Conservation (phyloP, 139 green algal species). For the Coelastrella sp. region DNA sequence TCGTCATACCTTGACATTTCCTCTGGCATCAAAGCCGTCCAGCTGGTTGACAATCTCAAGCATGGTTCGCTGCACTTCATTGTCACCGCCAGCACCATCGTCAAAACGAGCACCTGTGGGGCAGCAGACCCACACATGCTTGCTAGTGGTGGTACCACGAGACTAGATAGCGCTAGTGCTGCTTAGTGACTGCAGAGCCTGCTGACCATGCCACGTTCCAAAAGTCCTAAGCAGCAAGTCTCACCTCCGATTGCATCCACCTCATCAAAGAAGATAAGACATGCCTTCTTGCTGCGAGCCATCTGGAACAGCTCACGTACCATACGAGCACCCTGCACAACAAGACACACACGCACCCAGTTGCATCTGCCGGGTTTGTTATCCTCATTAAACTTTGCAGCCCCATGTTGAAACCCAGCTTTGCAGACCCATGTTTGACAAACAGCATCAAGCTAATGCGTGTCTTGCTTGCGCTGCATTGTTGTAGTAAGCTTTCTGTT, state of each 20-base stretch:
- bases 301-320: constrained; percentile 98
- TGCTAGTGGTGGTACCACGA: neutral
- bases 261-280: constrained; percentile 99
- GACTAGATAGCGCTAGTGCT: no score
- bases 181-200: no score
- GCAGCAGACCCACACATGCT: neutral
- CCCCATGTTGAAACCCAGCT: no score
- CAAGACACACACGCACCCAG: neutral
- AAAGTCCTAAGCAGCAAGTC: no score
- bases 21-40: constrained; percentile 97
- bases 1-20: constrained; percentile 96
- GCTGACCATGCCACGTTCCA: no score
- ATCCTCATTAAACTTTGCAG: no score
- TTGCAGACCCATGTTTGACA: no score
- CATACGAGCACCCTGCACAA: constrained; percentile 90
- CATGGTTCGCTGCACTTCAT: constrained; percentile 99
- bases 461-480: neutral
- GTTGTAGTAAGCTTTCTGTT: neutral
- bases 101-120: constrained; percentile 91
- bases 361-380: no score
- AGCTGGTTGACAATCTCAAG: constrained; percentile 99
- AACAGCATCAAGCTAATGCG: no score
- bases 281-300: constrained; percentile 98
- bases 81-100: constrained; percentile 97
- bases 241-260: constrained; percentile 94